Evolutionary conservation across 352 stramenopile genomes (phyloP).

Genomic region (Phytophthora pisi): DNA sequence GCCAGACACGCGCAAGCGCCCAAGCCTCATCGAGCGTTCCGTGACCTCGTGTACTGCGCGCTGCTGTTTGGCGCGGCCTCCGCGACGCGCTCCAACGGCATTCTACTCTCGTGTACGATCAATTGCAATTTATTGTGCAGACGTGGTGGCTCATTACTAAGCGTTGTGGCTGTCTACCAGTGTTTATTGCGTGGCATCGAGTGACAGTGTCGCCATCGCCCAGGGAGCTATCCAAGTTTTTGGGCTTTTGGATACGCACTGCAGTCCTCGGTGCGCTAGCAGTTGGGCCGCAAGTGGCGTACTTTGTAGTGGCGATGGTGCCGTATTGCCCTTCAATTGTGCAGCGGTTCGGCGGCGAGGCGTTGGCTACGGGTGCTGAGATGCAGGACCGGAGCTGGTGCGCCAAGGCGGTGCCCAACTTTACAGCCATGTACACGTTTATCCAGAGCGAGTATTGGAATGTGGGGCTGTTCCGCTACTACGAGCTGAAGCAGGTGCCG

Average conservation of each 20-base stretch:
- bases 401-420: constrained; percentile 59
- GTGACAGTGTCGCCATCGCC: constrained; percentile 60
- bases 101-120: constrained; percentile 75
- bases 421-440: constrained; percentile 92
- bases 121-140: not conserved
- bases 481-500: constrained; percentile 92
- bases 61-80: constrained; percentile 70
- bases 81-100: constrained; percentile 78
- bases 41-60: constrained; percentile 46
- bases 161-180: constrained; percentile 26
- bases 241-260: constrained; percentile 65
- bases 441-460: constrained; percentile 97
- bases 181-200: constrained; percentile 80
- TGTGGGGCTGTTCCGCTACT: constrained; percentile 94
- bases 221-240: constrained; percentile 35
- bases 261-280: constrained; percentile 64
- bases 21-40: constrained; percentile 23
- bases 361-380: not conserved
- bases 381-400: constrained; percentile 76
- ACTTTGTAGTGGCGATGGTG: constrained; percentile 66
- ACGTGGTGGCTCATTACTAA: constrained; percentile 11
- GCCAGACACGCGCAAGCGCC: constrained; percentile 34
- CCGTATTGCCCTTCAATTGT: constrained; percentile 70
- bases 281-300: constrained; percentile 67
- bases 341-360: constrained; percentile 11